phyloP scores from a whole-genome alignment of 2,329 filamentous ascomycete species.

The Boeremia exigua region DNA sequence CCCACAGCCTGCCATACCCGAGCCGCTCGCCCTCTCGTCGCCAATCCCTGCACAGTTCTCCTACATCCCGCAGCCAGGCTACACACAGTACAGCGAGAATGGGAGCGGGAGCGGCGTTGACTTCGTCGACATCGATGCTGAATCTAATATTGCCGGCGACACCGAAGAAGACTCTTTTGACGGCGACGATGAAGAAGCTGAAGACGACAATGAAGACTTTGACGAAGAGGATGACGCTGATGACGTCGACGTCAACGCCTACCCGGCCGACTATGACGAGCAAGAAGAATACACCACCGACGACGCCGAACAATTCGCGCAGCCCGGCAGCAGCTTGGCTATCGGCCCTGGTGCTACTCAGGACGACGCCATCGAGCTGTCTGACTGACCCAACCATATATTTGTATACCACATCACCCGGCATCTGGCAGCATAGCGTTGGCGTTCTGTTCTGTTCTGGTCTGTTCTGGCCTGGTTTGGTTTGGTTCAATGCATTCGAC shows the following conservation, averaged over 20 bases:
- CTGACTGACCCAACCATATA: conserved; percentile 26
- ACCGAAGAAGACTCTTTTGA: conserved; percentile 16
- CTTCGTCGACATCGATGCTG: conserved; percentile 13
- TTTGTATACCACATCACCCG: conserved; percentile 1
- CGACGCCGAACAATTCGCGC: conserved; percentile 18
- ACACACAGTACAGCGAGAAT: conserved; percentile 19
- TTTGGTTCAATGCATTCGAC: too few species aligned
- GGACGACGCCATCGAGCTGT: conserved; percentile 45
- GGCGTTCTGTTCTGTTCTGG: background rate
- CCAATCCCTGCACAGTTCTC: conserved; percentile 33
- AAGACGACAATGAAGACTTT: conserved; percentile 14
- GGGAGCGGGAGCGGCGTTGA: conserved; percentile 19
- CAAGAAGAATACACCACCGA: conserved; percentile 21
- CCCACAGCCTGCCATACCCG: conserved; percentile 20
- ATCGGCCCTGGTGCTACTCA: conserved; percentile 33
- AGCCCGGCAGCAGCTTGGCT: conserved; percentile 4
- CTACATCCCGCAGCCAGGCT: conserved; percentile 19
- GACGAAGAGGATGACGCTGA: conserved; percentile 9
- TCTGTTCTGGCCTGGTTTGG: too few species aligned
- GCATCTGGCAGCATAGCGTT: conserved; percentile 11
- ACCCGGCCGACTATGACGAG: conserved; percentile 16
- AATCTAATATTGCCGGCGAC: conserved; percentile 16
- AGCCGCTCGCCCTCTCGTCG: conserved; percentile 31
- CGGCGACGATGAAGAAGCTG: conserved; percentile 20
- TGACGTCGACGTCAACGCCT: background rate